These are phyloP conservation scores for Protoeuglena noctilucae DNA, from an alignment of 139 green algal species.

Conservation along the genomic window DNA sequence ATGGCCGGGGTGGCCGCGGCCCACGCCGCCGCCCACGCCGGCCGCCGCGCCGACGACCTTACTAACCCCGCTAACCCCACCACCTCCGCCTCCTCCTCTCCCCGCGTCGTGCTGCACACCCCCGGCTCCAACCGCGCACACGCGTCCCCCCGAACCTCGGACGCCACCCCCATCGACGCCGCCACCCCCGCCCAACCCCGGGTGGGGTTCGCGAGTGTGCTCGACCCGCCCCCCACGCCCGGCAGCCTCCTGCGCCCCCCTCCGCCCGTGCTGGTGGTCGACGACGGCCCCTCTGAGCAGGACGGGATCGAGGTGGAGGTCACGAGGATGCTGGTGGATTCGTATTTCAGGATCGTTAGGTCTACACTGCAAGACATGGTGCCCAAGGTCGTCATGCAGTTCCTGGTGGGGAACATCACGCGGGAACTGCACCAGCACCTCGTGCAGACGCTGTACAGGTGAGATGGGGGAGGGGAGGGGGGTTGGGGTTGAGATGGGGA, in stretches of 20 bases:
- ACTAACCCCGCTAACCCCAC: background rate
- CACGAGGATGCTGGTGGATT: slow-evolving; percentile 64
- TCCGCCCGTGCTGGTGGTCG: slow-evolving; percentile 4
- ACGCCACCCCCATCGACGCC: background rate
- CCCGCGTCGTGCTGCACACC: too few relatives aligned
- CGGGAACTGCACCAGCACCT: slow-evolving; percentile 70
- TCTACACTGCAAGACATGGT: slow-evolving; percentile 71
- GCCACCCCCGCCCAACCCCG: too few relatives aligned
- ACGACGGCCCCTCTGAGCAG: slow-evolving; percentile 25
- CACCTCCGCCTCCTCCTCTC: background rate
- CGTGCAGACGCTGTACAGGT: slow-evolving; percentile 64
- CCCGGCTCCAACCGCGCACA: too few relatives aligned
- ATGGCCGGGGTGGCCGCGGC: background rate
- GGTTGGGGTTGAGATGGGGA: too few relatives aligned
- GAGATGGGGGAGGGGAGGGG: background rate
- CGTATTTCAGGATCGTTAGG: slow-evolving; percentile 81
- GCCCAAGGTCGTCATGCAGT: slow-evolving; percentile 89
- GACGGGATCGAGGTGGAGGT: slow-evolving; percentile 70
- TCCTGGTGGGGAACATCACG: slow-evolving; percentile 64
- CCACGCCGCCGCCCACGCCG: too few relatives aligned
- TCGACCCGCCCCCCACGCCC: background rate
- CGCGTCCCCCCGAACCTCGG: background rate
- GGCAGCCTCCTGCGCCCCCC: background rate
- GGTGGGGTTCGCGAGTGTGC: background rate
- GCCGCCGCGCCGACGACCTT: background rate